phyloP scores from a whole-genome alignment of 805 yeast species.

The Metschnikowia gelsemii region DNA sequence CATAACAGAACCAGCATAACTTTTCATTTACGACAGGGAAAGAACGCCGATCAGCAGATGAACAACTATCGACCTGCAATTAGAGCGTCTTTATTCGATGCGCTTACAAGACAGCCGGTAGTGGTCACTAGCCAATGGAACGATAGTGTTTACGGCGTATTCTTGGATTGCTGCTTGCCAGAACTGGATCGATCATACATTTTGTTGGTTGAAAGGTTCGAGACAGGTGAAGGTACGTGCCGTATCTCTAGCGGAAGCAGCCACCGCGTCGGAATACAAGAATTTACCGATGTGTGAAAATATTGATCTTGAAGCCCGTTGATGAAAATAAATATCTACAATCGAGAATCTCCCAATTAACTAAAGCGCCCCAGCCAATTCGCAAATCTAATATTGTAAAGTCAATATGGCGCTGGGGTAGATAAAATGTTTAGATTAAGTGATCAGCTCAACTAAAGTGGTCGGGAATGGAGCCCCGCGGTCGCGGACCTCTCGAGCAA shows the following conservation, averaged over 20 bases:
- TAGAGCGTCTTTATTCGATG: conserved; percentile 44
- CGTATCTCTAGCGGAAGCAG: conserved; percentile 39
- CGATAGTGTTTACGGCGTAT: conserved; percentile 45
- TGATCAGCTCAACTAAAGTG: too few relatives aligned
- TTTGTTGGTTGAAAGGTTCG: conserved; percentile 50
- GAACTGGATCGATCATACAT: conserved; percentile 32
- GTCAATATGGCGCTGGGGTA: too few relatives aligned
- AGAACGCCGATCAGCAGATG: conserved; percentile 7
- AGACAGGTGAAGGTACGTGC: conserved; percentile 42
- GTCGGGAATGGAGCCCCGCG: too few relatives aligned
- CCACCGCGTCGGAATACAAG: conserved; percentile 5
- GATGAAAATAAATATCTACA: too few relatives aligned
- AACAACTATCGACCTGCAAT: conserved; percentile 44
- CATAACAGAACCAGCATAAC: conserved; percentile 24
- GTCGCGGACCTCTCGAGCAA: neutral
- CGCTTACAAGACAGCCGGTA: conserved; percentile 28
- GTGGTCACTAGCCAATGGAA: conserved; percentile 40
- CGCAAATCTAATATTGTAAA: too few relatives aligned
- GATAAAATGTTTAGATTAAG: too few relatives aligned
- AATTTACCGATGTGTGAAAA: neutral
- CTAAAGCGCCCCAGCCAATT: too few relatives aligned
- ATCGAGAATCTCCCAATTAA: too few relatives aligned
- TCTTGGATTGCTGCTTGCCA: conserved; percentile 30
- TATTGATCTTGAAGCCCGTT: neutral
- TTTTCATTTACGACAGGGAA: conserved; percentile 29